Evolutionary conservation across 2,329 filamentous ascomycete species (phyloP), one percentile per base, ranked within the genome.

Genomic region (Fusarium napiforme): DNA sequence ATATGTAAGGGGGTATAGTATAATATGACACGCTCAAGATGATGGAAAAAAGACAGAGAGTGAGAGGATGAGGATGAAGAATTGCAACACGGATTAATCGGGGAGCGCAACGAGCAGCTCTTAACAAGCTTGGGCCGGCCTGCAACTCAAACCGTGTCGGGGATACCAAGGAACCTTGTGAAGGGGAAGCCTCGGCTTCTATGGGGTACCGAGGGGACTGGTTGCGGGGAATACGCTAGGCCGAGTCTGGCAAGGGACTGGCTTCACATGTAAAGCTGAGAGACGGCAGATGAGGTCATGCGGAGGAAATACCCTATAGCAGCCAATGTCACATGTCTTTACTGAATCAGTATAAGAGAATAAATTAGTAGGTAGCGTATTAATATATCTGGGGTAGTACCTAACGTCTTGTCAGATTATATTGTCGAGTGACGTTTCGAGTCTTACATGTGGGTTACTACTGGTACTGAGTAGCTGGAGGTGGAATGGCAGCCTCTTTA

Each of bases 161-260:
- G 63, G 64, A 65, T 43, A 62, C 46, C 61, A 61, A 43, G 64
- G 64, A 47, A 47, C 66, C 76, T 71, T 68, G 69, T 71, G 71
- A 74, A 77, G 75, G 76, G 75, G 71, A 73, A 77, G 75, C 78
- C 77, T 77, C 76, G 78, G 78, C 78, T 79, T 75, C 72, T 62
- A 73, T 75, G 75, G 71, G 73, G 71, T 75, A 78, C 78, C 77
- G 77, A 79, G 78, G 78, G 77, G 77, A 71, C 64, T 66, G 66
- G 75, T 60, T 72, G 68, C 67, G 76, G 70, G 63, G 66, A 70
- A 61, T 66, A 57, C 73, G 71, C 79, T 80, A 80, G 72, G 23
- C 78, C 72, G 42, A 12, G 53, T 71, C 62, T 59, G 75, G 75
- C 45, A 53, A 34, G 58, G 49, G 68, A 32, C 53, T 37, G 55